Percentiles rank a stretch among this genome's conserved stretches.
Evolutionary conservation across 225 moss, liverwort and hornwort genomes (phyloP).

Genomic region (Pleurozium schreberi): DNA sequence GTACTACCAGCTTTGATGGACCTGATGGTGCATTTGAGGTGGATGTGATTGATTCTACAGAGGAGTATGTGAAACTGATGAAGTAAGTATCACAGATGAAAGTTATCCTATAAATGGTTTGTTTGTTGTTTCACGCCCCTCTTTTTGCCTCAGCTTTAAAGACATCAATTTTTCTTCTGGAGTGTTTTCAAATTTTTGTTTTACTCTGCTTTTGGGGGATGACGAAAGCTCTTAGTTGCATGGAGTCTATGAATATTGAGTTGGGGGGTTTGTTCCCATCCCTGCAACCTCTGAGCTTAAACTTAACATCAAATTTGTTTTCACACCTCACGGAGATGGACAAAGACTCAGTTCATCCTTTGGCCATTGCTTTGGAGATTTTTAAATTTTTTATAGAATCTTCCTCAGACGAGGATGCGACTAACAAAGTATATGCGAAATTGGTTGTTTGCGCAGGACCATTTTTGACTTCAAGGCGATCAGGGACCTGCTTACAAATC

Average conservation of each 20-base stretch:
- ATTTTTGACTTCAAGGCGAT: slow-evolving; percentile 74
- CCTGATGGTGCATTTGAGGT: slow-evolving; percentile 57
- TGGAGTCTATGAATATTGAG: not conserved
- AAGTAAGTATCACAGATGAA: slow-evolving; percentile 27
- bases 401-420: not conserved
- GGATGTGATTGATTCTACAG: slow-evolving; percentile 65
- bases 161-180: not conserved
- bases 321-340: not conserved
- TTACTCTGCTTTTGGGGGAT: not conserved
- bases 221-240: not conserved
- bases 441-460: slow-evolving; percentile 7
- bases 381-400: not conserved
- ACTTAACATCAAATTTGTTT: not conserved
- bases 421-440: not conserved
- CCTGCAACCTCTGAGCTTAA: not conserved
- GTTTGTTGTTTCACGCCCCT: not conserved
- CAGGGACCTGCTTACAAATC: slow-evolving; percentile 37
- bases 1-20: slow-evolving; percentile 43
- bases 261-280: not conserved
- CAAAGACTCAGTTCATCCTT: not conserved
- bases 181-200: not conserved
- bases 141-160: not conserved
- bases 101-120: not conserved
- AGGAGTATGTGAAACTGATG: slow-evolving; percentile 66
- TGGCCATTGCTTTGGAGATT: not conserved